Base-by-base conservation (phyloP, 2,329 filamentous ascomycete species). In the Microcyclosporella mali region DNA sequence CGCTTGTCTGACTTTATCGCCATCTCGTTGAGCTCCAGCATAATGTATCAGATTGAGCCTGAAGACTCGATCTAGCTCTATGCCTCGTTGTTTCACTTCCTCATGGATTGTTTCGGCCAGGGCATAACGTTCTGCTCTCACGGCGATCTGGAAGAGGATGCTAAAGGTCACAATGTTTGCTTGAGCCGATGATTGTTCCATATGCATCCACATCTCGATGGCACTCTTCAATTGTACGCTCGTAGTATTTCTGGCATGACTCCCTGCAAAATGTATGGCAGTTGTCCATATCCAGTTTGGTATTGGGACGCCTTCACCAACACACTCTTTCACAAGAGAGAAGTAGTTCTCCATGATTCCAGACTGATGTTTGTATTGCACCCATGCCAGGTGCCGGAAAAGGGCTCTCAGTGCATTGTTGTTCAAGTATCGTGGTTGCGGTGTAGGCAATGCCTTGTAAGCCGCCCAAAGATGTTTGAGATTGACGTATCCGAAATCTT, bases 151-250 rank as follows among this genome's bases (percentile, higher is more conserved):
- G 56, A 95, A 95, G 10, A 98, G 74, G 35, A 95, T 84, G 60
- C 92, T 95, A 66, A 98, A 94, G 0, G 90, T 94, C n/a, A 88
- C 82, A 37, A 79, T 74, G 54, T 84, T 85, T 28, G 77, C 82
- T 52, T 69, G 68, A 11, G 88, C 64, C 1, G 77, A 75, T 2
- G 81, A 81, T 3, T 79, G 69, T 64, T 98, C 92, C 88, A 97
- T 97, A 56, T 92, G 81, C 51, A 78, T 81, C 89, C 90, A 98
- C 17, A 94, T 66, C 36, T 79, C 76, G 34, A 98, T 70, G 0
- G 86, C 82, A 4, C 79, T 75, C 63, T 85, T 71, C 33, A 86
- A 65, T 61, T 88, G 75, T 31, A 74, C 57, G 33, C 75, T 70
- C 34, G 78, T 73, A 30, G 81, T 70, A 9, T 59, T 70, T 7